Percentiles rank a stretch among this genome's conserved stretches.
These are phyloP conservation scores for Fraxinus albicans DNA, from an alignment of 305 asterid species.

Conservation along the genomic window DNA sequence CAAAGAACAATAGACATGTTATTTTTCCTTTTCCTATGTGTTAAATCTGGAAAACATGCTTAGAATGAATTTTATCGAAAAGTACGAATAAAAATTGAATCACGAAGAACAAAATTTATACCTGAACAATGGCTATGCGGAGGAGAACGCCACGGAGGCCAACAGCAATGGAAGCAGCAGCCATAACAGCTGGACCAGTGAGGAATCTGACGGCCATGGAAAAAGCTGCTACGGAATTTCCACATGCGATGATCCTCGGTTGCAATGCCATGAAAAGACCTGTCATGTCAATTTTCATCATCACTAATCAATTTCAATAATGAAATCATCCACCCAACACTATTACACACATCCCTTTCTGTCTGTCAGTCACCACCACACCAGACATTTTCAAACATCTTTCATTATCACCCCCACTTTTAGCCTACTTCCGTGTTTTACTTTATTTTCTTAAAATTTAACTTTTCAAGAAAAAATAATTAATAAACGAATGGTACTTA, in stretches of 20 bases:
- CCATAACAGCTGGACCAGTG: slow-evolving; percentile 82
- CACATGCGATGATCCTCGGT: slow-evolving; percentile 77
- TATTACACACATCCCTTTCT: background rate
- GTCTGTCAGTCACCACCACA: slow-evolving; percentile 3
- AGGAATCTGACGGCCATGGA: slow-evolving; percentile 79
- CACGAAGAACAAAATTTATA: background rate
- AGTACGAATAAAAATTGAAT: background rate
- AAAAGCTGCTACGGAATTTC: slow-evolving; percentile 62
- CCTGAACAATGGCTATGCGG: slow-evolving; percentile 75
- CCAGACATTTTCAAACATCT: slow-evolving; percentile 10
- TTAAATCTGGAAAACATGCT: background rate
- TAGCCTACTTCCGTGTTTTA: background rate
- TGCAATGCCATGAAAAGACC: slow-evolving; percentile 79
- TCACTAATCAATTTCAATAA: background rate
- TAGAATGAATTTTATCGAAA: background rate
- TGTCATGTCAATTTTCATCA: slow-evolving; percentile 17
- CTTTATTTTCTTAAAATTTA: background rate
- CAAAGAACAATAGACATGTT: background rate
- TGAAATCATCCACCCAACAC: background rate
- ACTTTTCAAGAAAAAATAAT: background rate
- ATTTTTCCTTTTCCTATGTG: too few species aligned
- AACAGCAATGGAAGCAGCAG: slow-evolving; percentile 72
- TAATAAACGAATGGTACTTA: background rate
- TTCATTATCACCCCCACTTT: slow-evolving; percentile 9
- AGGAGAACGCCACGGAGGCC: slow-evolving; percentile 70